Percentiles rank a stretch among this genome's conserved stretches.
phyloP scores from a whole-genome alignment of 495 filamentous ascomycete species.

The Neurospora sp. region DNA sequence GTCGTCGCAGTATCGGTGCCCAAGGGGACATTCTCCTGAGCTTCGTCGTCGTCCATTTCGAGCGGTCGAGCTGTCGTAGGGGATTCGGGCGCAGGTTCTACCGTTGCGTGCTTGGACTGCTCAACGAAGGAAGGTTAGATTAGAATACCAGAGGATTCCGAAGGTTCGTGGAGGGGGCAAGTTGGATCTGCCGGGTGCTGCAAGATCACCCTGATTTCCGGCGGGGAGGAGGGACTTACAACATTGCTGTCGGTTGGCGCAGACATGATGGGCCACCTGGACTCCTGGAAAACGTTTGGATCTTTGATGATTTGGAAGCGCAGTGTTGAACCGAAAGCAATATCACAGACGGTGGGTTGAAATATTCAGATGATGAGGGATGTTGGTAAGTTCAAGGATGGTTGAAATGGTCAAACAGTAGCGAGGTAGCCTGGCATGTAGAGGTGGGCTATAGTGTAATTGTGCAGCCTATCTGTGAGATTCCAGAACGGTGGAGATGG shows the following conservation, averaged over 20 bases:
- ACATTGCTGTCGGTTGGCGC: slow-evolving; percentile 23
- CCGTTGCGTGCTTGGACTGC: slow-evolving; percentile 27
- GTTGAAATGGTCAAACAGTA: background rate
- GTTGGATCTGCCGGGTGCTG: background rate
- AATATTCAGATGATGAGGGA: background rate
- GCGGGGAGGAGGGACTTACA: slow-evolving; percentile 21
- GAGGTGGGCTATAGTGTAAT: background rate
- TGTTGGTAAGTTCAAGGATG: background rate
- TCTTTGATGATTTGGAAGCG: background rate
- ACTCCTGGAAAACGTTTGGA: background rate
- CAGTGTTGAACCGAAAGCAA: background rate
- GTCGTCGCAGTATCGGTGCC: slow-evolving; percentile 30
- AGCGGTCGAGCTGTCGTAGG: slow-evolving; percentile 74
- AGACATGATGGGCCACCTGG: slow-evolving; percentile 23
- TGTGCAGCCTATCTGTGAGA: background rate
- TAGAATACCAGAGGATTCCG: slow-evolving; percentile 5
- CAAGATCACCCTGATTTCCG: background rate
- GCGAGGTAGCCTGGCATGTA: background rate
- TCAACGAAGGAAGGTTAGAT: background rate
- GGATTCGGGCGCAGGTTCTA: slow-evolving; percentile 49
- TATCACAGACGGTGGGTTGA: background rate
- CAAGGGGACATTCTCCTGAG: slow-evolving; percentile 49
- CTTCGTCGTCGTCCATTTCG: slow-evolving; percentile 79
- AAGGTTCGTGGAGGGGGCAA: background rate
- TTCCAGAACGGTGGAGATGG: background rate